A percentile compares a stretch with the other conserved stretches of the same genome.
phyloP scores from a whole-genome alignment of 2,329 filamentous ascomycete species.

The Colletotrichum lini region DNA sequence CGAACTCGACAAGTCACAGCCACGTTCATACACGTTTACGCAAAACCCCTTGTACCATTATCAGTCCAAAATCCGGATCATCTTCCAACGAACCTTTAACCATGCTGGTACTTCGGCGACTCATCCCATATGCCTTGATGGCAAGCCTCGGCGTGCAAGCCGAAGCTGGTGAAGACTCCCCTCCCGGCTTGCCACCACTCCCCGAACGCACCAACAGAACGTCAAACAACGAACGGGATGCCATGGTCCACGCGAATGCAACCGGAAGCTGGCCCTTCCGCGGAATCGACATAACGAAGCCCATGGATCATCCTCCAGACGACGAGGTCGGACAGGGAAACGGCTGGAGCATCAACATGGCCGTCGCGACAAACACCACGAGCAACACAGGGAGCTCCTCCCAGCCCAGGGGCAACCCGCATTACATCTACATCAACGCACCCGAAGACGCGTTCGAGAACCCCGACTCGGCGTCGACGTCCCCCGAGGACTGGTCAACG shows the following conservation, averaged over 20 bases:
- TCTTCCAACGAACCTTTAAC: too few relatives aligned
- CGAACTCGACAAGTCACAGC: too few relatives aligned
- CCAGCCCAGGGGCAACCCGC: neutral
- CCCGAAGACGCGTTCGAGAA: neutral
- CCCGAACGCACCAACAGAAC: too few relatives aligned
- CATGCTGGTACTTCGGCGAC: too few relatives aligned
- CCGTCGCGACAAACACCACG: constrained; percentile 31
- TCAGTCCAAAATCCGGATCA: too few relatives aligned
- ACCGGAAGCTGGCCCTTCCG: constrained; percentile 11
- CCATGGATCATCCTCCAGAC: neutral
- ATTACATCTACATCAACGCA: neutral
- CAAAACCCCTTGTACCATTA: too few relatives aligned
- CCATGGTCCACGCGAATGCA: constrained; percentile 35
- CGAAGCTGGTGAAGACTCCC: too few relatives aligned
- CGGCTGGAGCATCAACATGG: constrained; percentile 30
- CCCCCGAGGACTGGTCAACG: neutral
- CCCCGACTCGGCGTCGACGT: neutral
- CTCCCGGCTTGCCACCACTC: too few relatives aligned
- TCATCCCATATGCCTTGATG: too few relatives aligned
- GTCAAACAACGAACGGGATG: neutral
- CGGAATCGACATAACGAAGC: constrained; percentile 2
- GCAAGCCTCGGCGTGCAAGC: too few relatives aligned
- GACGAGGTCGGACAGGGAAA: constrained; percentile 26
- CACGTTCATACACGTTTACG: too few relatives aligned
- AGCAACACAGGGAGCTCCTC: neutral